Conservation (phyloP, 768 basidiomycete species). For the Podaxis sp. region DNA sequence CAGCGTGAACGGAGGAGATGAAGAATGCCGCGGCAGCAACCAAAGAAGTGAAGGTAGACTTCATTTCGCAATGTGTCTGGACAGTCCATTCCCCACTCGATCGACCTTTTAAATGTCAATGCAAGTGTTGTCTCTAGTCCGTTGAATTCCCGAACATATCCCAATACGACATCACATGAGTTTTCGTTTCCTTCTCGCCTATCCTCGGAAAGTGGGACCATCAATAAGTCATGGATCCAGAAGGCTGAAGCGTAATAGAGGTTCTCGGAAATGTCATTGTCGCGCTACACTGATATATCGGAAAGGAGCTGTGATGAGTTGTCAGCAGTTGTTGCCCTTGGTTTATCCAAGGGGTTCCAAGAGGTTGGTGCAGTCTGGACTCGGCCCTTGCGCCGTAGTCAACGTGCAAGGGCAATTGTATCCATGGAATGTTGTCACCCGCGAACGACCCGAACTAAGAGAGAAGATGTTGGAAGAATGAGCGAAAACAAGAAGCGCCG, state of each 20-base stretch:
- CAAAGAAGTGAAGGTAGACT: constrained; percentile 28
- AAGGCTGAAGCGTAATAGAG: background rate
- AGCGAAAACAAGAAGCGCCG: background rate
- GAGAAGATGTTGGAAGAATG: background rate
- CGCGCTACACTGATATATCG: background rate
- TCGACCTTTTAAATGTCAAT: constrained; percentile 6
- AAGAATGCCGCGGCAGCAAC: constrained; percentile 24
- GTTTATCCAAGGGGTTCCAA: background rate
- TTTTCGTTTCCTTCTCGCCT: background rate
- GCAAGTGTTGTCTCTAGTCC: constrained; percentile 7
- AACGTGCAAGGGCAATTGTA: background rate
- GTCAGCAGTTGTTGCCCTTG: background rate
- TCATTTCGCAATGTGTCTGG: constrained; percentile 12
- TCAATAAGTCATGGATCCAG: background rate
- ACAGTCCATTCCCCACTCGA: background rate
- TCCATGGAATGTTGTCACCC: background rate
- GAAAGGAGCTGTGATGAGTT: background rate
- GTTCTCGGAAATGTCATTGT: constrained; percentile 5
- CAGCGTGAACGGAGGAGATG: constrained; percentile 22
- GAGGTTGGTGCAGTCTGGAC: background rate
- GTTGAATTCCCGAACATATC: constrained; percentile 13
- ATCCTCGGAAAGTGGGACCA: background rate
- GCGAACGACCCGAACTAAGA: background rate
- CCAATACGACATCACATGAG: constrained; percentile 11
- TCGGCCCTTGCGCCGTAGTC: too few species aligned